Evolutionary conservation across 2,329 filamentous ascomycete genomes (phyloP), one percentile per base, ranked within the genome.

Genomic region (Fulvia fulva): DNA sequence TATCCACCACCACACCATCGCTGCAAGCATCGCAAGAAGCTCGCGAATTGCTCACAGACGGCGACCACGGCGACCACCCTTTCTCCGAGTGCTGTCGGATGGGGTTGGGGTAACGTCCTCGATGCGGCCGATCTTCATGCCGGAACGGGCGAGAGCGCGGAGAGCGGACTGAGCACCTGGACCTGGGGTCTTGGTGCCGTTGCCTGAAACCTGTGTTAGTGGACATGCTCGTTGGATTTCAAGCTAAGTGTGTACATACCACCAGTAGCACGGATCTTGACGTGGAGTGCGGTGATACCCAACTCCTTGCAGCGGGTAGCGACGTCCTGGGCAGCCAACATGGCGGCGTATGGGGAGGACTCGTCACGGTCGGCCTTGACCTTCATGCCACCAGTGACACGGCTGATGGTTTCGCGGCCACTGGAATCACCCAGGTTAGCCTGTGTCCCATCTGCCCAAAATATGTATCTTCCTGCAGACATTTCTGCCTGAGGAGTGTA

Each of bases 51-150:
- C 63, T 73, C 74, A 99, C 81, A 99, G 90, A 96, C 94, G 93
- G 84, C 94, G 94, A 97, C 94, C 94, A 90, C 94, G 93, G 83
- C 94, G 92, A 97, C 94, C 94, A 85, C 94, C 94, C 91, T 99
- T 99, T 85, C 93, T 92, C 83, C 94, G 90, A 76, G 94, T 99
- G 80, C 91, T 96, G 83, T 99, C 94, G 80, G 94, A 99, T 74
- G 95, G 94, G 64, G 94, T 99, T 74, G 94, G 94, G 74, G 95
- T 99, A 68, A 99, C 94, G 79, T 99, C 94, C 89, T 99, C 94
- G 75, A 99, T 99, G 77, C 94, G 90, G 78, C 94, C 94, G 74
- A 99, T 99, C 86, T 93, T 95, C 95, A 99, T 99, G 79, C 94
- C 94, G 73, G 94, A 91, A 86, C 94, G 95, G 78, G 94, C 94